phyloP scores from a whole-genome alignment of 2,329 filamentous ascomycete species.

The Clarireedia paspali region DNA sequence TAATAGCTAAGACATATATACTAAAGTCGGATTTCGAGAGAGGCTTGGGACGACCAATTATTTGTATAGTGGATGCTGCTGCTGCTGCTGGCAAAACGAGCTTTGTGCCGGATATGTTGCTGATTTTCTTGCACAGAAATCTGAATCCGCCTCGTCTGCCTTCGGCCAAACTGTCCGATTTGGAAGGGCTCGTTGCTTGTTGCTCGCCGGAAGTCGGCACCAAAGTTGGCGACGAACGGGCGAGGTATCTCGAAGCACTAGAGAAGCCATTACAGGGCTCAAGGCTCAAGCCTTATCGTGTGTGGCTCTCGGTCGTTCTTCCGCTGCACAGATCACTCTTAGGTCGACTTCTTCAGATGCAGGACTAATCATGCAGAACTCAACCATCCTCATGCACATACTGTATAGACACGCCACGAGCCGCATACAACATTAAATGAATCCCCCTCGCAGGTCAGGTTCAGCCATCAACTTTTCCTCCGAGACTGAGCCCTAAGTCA shows the following conservation, averaged over 20 bases:
- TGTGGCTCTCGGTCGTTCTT: neutral
- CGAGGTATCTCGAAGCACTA: neutral
- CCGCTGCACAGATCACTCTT: slow-evolving; percentile 8
- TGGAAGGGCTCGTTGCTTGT: neutral
- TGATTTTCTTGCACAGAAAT: neutral
- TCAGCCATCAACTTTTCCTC: neutral
- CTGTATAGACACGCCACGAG: neutral
- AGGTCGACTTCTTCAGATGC: slow-evolving; percentile 8
- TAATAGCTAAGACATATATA: no score
- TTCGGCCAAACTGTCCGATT: neutral
- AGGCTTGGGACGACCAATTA: no score
- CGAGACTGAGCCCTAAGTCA: neutral
- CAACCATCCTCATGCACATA: neutral
- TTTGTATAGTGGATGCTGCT: no score
- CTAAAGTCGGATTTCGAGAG: no score
- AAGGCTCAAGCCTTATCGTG: neutral
- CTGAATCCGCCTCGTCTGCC: neutral
- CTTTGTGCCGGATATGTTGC: no score
- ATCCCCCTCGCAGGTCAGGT: neutral
- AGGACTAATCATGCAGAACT: slow-evolving; percentile 1
- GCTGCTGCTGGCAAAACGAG: no score
- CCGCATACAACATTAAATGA: slow-evolving; percentile 4
- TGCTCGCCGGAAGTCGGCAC: neutral
- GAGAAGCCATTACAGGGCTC: neutral
- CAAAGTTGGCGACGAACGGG: neutral